Conservation (phyloP, 495 filamentous ascomycete species). For the Ramalina intermedia region DNA sequence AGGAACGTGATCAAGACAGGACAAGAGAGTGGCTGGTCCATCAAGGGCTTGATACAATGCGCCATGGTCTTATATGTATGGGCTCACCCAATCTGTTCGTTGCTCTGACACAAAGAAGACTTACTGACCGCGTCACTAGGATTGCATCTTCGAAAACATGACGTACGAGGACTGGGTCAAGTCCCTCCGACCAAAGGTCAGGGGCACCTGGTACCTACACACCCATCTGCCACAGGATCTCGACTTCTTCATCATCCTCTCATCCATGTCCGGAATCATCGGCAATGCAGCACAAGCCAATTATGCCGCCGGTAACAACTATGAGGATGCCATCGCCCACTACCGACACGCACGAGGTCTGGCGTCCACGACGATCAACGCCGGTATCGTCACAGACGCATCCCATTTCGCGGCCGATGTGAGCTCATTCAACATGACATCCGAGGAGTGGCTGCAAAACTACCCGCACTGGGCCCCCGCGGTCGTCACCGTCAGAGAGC, state of each 20-base stretch:
- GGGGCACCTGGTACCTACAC: conserved; percentile 29
- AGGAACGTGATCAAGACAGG: conserved; percentile 7
- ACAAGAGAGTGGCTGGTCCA: conserved; percentile 25
- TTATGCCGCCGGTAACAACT: conserved; percentile 21
- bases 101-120: not conserved
- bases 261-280: conserved; percentile 15
- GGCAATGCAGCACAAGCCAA: conserved; percentile 19
- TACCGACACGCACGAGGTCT: conserved; percentile 5
- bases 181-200: conserved; percentile 39
- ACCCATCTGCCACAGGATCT: conserved; percentile 16
- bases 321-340: conserved; percentile 19
- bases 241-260: conserved; percentile 30
- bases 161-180: conserved; percentile 30
- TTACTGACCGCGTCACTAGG: conserved; percentile 18
- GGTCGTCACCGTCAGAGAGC: too few species aligned
- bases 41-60: conserved; percentile 38
- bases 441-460: too few species aligned
- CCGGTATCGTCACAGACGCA: conserved; percentile 6
- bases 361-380: too few species aligned
- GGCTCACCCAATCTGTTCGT: not conserved
- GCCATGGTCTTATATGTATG: conserved; percentile 22
- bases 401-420: too few species aligned
- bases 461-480: too few species aligned
- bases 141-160: conserved; percentile 42
- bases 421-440: too few species aligned